phyloP scores from a whole-genome alignment of 192 early-diverging fungal species.

The Coemansia sp. region DNA sequence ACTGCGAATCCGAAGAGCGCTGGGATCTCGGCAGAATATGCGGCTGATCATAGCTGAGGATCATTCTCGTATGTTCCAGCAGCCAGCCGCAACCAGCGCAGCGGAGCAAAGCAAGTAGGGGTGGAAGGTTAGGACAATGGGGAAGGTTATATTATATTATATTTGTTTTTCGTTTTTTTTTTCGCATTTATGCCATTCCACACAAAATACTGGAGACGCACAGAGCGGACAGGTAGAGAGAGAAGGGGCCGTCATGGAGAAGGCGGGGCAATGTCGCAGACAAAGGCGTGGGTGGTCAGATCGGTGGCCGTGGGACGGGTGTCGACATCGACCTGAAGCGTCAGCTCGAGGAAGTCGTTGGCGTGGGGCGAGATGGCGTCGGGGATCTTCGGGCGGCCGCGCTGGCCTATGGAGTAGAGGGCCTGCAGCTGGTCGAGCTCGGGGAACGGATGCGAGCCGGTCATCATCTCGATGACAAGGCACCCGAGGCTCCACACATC shows the following conservation, averaged over 20 bases:
- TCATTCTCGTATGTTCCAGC: too few species aligned
- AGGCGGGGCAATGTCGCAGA: conserved; percentile 25
- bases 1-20: too few species aligned
- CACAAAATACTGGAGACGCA: not conserved
- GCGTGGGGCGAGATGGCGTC: conserved; percentile 36
- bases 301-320: conserved; percentile 55
- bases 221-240: not conserved
- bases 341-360: conserved; percentile 52
- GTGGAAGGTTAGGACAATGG: too few species aligned
- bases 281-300: conserved; percentile 48
- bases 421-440: conserved; percentile 80
- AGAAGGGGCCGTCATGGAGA: conserved; percentile 16
- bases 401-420: conserved; percentile 67
- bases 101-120: too few species aligned
- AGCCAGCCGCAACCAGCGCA: too few species aligned
- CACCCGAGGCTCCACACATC: conserved; percentile 96
- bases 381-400: conserved; percentile 47
- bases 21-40: too few species aligned
- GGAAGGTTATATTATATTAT: not conserved
- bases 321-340: conserved; percentile 52
- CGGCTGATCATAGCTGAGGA: too few species aligned
- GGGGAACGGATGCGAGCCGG: conserved; percentile 88
- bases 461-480: conserved; percentile 98
- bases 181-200: too few species aligned
- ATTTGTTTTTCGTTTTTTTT: not conserved